A percentile compares a stretch with the other conserved stretches of the same genome.
phyloP scores from a whole-genome alignment of 306 rosid species.

The Dalbergia cochinchinensis region DNA sequence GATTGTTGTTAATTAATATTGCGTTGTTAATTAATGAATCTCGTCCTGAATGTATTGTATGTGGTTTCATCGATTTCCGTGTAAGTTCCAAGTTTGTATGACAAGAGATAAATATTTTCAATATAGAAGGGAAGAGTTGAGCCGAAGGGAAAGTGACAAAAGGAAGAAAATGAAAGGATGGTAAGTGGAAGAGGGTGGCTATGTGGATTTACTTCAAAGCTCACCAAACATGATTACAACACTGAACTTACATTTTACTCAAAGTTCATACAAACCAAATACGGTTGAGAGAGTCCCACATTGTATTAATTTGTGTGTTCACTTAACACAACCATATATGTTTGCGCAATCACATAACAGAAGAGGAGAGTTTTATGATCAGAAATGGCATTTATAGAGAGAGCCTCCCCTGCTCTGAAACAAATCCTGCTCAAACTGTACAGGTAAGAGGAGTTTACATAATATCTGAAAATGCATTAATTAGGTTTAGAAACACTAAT shows the following conservation, averaged over 20 bases:
- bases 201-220: conserved; percentile 65
- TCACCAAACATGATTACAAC: conserved; percentile 70
- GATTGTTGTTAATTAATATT: too few species aligned
- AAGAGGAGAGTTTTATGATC: conserved; percentile 20
- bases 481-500: conserved; percentile 22
- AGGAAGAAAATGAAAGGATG: background rate
- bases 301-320: conserved; percentile 35
- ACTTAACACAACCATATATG: conserved; percentile 27
- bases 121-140: conserved; percentile 22
- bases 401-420: conserved; percentile 80
- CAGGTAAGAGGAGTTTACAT: conserved; percentile 56
- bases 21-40: too few species aligned
- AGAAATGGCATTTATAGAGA: conserved; percentile 81
- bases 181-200: conserved; percentile 45
- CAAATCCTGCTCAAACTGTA: conserved; percentile 77
- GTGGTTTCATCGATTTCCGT: background rate
- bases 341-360: conserved; percentile 39
- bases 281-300: conserved; percentile 34
- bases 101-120: conserved; percentile 1
- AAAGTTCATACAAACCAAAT: conserved; percentile 48
- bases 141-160: conserved; percentile 37
- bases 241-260: conserved; percentile 70
- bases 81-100: background rate
- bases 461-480: background rate
- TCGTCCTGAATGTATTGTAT: background rate